Percentiles rank a stretch among this genome's conserved stretches.
These are phyloP conservation scores for Saturnispora bothae DNA, from an alignment of 805 yeast genomes.

Conservation along the genomic window DNA sequence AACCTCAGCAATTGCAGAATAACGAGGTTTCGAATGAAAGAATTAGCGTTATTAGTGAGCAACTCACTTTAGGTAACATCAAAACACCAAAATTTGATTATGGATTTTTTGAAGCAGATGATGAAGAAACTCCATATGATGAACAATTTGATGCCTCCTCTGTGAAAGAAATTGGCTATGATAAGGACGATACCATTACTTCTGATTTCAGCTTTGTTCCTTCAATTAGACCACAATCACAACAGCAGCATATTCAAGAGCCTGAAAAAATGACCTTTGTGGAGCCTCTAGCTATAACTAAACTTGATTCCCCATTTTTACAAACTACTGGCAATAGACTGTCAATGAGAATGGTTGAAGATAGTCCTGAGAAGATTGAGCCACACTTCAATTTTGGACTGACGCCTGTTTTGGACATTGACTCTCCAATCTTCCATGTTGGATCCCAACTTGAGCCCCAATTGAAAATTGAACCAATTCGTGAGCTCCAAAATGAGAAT, in stretches of 20 bases:
- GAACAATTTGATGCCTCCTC: slow-evolving; percentile 12
- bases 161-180: slow-evolving; percentile 22
- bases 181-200: slow-evolving; percentile 14
- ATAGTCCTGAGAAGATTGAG: slow-evolving; percentile 1
- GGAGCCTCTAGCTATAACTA: neutral
- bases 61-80: slow-evolving; percentile 1
- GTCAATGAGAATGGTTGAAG: slow-evolving; percentile 20
- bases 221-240: neutral
- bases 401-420: slow-evolving; percentile 9
- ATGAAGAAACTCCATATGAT: neutral
- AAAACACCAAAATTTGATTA: slow-evolving; percentile 3
- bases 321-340: slow-evolving; percentile 13
- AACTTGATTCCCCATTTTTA: slow-evolving; percentile 6
- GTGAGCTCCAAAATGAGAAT: neutral
- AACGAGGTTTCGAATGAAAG: neutral
- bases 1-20: neutral
- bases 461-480: neutral
- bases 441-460: neutral
- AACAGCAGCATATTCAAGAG: neutral
- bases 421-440: neutral
- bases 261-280: neutral
- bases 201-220: slow-evolving; percentile 11
- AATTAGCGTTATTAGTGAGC: neutral
- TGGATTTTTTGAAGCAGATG: slow-evolving; percentile 1
- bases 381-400: slow-evolving; percentile 2